Conservation (phyloP, 441 rosid genomes). For the Flueggea neowawraea region DNA sequence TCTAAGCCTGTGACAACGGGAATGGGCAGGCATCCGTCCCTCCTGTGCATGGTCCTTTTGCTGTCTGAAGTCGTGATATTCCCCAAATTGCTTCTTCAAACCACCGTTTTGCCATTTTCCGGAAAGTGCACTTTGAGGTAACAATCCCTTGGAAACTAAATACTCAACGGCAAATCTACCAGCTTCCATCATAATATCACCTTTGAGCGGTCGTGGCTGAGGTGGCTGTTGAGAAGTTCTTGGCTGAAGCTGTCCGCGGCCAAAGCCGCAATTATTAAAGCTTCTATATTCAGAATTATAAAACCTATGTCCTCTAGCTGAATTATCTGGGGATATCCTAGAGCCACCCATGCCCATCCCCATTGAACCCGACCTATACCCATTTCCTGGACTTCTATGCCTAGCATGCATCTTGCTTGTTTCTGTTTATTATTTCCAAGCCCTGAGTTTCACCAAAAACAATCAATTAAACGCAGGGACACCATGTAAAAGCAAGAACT, state of each 20-base stretch:
- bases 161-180: slow-evolving; percentile 94
- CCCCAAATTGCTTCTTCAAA: slow-evolving; percentile 54
- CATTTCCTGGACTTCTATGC: slow-evolving; percentile 87
- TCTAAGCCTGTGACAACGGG: no score
- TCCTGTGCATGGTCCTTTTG: slow-evolving; percentile 56
- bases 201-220: slow-evolving; percentile 45
- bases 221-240: slow-evolving; percentile 58
- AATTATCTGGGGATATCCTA: slow-evolving; percentile 65
- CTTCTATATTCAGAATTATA: slow-evolving; percentile 68
- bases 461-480: no score
- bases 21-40: slow-evolving; percentile 45
- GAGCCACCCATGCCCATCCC: slow-evolving; percentile 66
- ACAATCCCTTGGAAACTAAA: slow-evolving; percentile 77
- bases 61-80: slow-evolving; percentile 56
- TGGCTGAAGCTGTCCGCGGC: slow-evolving; percentile 69
- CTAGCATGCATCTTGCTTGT: slow-evolving; percentile 66
- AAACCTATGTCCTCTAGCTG: slow-evolving; percentile 78
- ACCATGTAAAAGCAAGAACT: no score
- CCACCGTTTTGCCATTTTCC: slow-evolving; percentile 77
- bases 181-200: slow-evolving; percentile 78
- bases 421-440: background rate
- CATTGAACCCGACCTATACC: slow-evolving; percentile 67
- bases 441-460: no score
- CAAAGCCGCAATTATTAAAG: slow-evolving; percentile 68
- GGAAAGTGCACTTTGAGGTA: slow-evolving; percentile 55